phyloP scores from a whole-genome alignment of 2,329 filamentous ascomycete species.

The Westerdykella ornata region DNA sequence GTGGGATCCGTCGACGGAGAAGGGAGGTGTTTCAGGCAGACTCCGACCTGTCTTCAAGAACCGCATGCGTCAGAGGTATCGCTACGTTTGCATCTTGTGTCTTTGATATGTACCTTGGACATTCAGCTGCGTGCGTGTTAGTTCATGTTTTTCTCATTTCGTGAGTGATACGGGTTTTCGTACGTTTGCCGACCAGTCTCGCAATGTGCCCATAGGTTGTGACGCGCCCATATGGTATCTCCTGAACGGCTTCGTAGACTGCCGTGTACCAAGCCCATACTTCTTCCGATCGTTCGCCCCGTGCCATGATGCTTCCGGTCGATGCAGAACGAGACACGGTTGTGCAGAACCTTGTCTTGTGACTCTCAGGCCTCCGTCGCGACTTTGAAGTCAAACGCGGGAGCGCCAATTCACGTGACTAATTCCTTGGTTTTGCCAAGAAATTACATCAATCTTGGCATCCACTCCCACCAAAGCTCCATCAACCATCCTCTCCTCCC shows the following conservation, averaged over 20 bases:
- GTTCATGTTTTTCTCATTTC: background rate
- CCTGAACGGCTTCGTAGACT: slow-evolving; percentile 77
- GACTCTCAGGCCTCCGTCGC: background rate
- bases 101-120: slow-evolving; percentile 38
- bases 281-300: slow-evolving; percentile 57
- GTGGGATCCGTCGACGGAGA: slow-evolving; percentile 38
- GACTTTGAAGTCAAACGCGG: slow-evolving; percentile 3
- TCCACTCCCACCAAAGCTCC: background rate
- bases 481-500: slow-evolving; percentile 1
- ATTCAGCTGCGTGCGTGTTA: slow-evolving; percentile 35
- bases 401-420: slow-evolving; percentile 24
- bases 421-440: slow-evolving; percentile 10
- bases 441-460: slow-evolving; percentile 1
- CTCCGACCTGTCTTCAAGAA: slow-evolving; percentile 66
- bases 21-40: slow-evolving; percentile 83
- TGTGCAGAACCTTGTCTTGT: background rate
- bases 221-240: slow-evolving; percentile 76
- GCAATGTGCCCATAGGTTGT: slow-evolving; percentile 85
- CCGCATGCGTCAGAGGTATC: slow-evolving; percentile 12
- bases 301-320: slow-evolving; percentile 46
- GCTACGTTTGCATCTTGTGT: background rate
- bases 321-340: background rate
- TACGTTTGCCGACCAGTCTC: slow-evolving; percentile 64
- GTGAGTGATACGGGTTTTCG: slow-evolving; percentile 30
- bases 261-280: slow-evolving; percentile 65